Evolutionary conservation across 176 grass and related monocot species (phyloP).

Genomic region (Miscanthus lutarioriparius): DNA sequence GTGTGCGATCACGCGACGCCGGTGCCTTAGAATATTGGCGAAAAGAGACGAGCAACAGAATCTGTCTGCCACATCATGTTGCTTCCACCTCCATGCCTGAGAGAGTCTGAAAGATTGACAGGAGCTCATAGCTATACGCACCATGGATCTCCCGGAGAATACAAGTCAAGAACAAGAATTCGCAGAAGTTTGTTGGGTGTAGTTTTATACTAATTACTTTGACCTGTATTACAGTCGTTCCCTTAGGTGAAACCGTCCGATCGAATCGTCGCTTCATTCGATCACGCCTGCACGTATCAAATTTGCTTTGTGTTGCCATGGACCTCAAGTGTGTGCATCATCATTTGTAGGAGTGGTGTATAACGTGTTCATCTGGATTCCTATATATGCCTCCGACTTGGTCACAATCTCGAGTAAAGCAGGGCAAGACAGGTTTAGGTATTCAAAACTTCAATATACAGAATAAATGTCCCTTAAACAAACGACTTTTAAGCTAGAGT

Average conservation of each 20-base stretch:
- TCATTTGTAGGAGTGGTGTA: not conserved
- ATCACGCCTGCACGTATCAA: not conserved
- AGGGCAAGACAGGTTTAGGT: not conserved
- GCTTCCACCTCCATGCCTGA: not conserved
- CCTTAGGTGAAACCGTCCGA: conserved; percentile 25
- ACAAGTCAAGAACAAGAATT: not conserved
- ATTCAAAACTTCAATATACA: too few relatives aligned
- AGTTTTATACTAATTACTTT: not conserved
- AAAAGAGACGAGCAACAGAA: not conserved
- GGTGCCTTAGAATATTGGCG: conserved; percentile 6
- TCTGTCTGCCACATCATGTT: conserved; percentile 8
- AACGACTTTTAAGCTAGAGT: too few relatives aligned
- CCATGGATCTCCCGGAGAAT: not conserved
- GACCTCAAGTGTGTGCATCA: not conserved
- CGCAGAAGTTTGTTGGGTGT: too few relatives aligned
- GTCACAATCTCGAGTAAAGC: not conserved
- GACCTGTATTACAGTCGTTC: not conserved
- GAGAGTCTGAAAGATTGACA: not conserved
- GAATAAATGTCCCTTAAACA: too few relatives aligned
- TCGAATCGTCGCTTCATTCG: conserved; percentile 19
- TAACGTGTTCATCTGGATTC: not conserved
- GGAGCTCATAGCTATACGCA: not conserved
- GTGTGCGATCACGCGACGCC: conserved; percentile 9
- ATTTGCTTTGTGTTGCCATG: not conserved
- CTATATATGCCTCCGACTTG: not conserved